A percentile compares a stretch with the other conserved stretches of the same genome.
Evolutionary conservation across 257 asterid genomes (phyloP).

Genomic region (Solanum pennellii): DNA sequence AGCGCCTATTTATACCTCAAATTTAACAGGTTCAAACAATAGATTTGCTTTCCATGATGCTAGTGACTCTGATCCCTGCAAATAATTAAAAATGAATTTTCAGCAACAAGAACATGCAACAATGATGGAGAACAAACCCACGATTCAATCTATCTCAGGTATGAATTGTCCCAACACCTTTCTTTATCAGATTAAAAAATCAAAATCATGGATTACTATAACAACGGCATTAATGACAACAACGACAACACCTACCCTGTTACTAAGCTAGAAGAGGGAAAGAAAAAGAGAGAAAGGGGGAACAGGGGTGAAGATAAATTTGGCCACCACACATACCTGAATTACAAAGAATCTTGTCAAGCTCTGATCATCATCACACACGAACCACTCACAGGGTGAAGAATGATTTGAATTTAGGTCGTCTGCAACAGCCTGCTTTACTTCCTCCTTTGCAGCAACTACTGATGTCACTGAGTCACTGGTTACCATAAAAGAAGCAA

Average conservation of each 20-base stretch:
- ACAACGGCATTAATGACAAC: neutral
- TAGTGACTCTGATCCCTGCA: slow-evolving; percentile 86
- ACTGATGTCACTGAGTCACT: slow-evolving; percentile 87
- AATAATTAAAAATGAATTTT: neutral
- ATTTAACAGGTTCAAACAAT: slow-evolving; percentile 79
- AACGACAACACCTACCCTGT: neutral
- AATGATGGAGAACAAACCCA: neutral
- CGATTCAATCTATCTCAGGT: neutral
- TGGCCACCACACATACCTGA: slow-evolving; percentile 36
- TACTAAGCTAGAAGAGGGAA: neutral
- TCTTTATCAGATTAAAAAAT: neutral
- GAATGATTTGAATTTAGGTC: slow-evolving; percentile 63
- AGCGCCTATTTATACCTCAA: slow-evolving; percentile 55
- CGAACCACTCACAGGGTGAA: slow-evolving; percentile 93
- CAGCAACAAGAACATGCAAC: neutral
- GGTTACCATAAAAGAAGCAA: slow-evolving; percentile 73
- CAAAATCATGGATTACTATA: neutral
- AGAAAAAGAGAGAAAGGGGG: neutral
- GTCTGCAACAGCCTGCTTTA: slow-evolving; percentile 95
- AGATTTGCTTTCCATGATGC: slow-evolving; percentile 98
- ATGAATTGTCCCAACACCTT: neutral
- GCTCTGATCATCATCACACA: slow-evolving; percentile 74
- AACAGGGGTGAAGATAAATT: neutral
- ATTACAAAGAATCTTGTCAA: slow-evolving; percentile 77
- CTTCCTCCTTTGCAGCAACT: slow-evolving; percentile 97